A percentile compares a stretch with the other conserved stretches of the same genome.
These are phyloP conservation scores for Chytriomyces sp. DNA, from an alignment of 192 early-diverging fungal genomes.

Conservation along the genomic window DNA sequence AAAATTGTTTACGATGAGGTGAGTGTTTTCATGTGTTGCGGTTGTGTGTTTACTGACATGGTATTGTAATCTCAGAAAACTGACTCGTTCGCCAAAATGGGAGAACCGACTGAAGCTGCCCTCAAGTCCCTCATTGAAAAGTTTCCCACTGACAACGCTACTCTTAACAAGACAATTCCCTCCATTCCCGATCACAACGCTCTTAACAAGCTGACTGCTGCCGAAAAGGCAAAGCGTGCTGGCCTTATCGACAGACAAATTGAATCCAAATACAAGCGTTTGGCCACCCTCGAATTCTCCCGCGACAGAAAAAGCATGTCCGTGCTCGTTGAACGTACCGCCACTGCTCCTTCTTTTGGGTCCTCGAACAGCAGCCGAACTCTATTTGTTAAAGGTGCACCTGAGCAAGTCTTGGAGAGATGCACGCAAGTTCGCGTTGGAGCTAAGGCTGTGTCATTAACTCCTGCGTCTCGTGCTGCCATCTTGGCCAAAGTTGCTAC, in stretches of 20 bases:
- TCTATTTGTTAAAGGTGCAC: conserved; percentile 94
- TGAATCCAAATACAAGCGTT: conserved; percentile 62
- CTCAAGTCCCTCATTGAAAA: conserved; percentile 93
- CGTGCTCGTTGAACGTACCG: conserved; percentile 68
- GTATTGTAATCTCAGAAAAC: conserved; percentile 35
- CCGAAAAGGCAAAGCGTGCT: conserved; percentile 49
- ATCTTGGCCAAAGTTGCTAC: conserved; percentile 60
- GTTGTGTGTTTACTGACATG: conserved; percentile 1
- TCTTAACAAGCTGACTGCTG: conserved; percentile 31
- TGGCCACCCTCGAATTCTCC: conserved; percentile 86
- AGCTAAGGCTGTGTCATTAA: conserved; percentile 66
- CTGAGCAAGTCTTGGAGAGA: conserved; percentile 88
- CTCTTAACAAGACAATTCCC: conserved; percentile 62
- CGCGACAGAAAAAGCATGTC: conserved; percentile 99
- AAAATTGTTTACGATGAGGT: conserved; percentile 80
- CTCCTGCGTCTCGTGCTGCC: conserved; percentile 60
- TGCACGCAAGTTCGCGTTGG: conserved; percentile 68
- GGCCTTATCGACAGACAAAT: conserved; percentile 77
- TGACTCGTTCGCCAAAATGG: conserved; percentile 75
- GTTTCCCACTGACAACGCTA: conserved; percentile 74
- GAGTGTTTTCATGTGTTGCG: conserved; percentile 22
- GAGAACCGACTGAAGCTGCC: conserved; percentile 99
- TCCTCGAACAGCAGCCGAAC: background rate
- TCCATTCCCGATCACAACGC: conserved; percentile 35
- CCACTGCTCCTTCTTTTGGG: conserved; percentile 25